These are phyloP conservation scores for Xerocomellus chrysenteron DNA, from an alignment of 768 basidiomycete genomes.

Conservation along the genomic window DNA sequence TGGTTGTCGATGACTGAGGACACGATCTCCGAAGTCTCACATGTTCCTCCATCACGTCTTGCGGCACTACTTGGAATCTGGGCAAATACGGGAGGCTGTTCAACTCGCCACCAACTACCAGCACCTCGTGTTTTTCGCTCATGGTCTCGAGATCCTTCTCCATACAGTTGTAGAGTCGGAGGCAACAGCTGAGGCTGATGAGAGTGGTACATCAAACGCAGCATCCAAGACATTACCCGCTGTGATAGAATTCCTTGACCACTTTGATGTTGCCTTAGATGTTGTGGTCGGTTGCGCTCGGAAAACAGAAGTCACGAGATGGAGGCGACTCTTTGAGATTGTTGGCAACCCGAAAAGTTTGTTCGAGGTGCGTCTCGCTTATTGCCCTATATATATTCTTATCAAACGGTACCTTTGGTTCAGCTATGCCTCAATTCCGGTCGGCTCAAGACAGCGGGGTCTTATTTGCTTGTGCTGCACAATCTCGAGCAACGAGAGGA, in stretches of 20 bases:
- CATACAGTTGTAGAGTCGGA: constrained; percentile 93
- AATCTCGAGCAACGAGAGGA: constrained; percentile 89
- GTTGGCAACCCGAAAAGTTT: constrained; percentile 89
- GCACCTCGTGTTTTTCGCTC: constrained; percentile 86
- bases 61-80: constrained; percentile 70
- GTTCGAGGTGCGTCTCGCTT: constrained; percentile 68
- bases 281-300: constrained; percentile 95
- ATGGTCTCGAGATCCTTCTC: constrained; percentile 91
- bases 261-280: constrained; percentile 88
- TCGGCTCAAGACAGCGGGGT: constrained; percentile 83
- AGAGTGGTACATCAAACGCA: constrained; percentile 17
- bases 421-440: constrained; percentile 74
- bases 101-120: constrained; percentile 85
- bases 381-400: background rate
- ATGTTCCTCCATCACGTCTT: constrained; percentile 93
- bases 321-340: constrained; percentile 84
- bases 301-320: constrained; percentile 91
- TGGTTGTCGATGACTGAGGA: background rate
- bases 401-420: background rate
- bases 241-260: constrained; percentile 88
- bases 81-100: constrained; percentile 72
- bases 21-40: constrained; percentile 62
- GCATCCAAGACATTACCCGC: constrained; percentile 50
- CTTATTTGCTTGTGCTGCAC: constrained; percentile 91
- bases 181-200: constrained; percentile 37